These are phyloP conservation scores for Colletotrichum sp. DNA, from an alignment of 2,329 filamentous ascomycete genomes.

Conservation along the genomic window DNA sequence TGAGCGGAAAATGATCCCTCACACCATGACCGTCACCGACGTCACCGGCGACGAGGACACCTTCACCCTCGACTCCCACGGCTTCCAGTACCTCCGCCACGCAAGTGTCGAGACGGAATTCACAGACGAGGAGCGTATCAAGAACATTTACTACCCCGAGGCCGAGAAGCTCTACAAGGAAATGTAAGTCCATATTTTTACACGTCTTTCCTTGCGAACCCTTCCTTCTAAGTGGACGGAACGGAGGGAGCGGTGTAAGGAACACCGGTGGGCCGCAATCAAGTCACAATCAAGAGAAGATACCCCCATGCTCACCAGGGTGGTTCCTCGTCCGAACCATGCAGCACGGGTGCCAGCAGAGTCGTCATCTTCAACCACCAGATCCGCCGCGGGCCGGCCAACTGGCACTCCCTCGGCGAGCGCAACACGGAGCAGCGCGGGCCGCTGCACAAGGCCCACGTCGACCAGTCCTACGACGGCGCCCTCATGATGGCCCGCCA, in stretches of 20 bases:
- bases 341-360: slow-evolving; percentile 30
- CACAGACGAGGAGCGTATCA: slow-evolving; percentile 56
- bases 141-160: slow-evolving; percentile 40
- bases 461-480: slow-evolving; percentile 43
- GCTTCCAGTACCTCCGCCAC: slow-evolving; percentile 61
- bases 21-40: slow-evolving; percentile 58
- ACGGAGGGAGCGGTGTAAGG: slow-evolving; percentile 5
- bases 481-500: slow-evolving; percentile 25
- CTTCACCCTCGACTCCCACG: slow-evolving; percentile 58
- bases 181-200: slow-evolving; percentile 13
- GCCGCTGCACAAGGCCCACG: slow-evolving; percentile 51
- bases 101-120: slow-evolving; percentile 56
- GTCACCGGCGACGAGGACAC: slow-evolving; percentile 70
- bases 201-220: background rate
- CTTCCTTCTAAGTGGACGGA: background rate
- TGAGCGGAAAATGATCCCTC: slow-evolving; percentile 69
- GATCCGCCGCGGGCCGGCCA: slow-evolving; percentile 31
- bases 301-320: slow-evolving; percentile 14
- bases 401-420: slow-evolving; percentile 69
- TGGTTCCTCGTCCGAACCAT: background rate
- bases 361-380: slow-evolving; percentile 34
- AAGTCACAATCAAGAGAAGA: background rate
- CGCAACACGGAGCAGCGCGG: slow-evolving; percentile 62
- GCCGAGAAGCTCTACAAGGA: slow-evolving; percentile 21
- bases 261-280: slow-evolving; percentile 8